Conservation (phyloP, 1,139 yeast genomes). For the Kodamaea alishanica region DNA sequence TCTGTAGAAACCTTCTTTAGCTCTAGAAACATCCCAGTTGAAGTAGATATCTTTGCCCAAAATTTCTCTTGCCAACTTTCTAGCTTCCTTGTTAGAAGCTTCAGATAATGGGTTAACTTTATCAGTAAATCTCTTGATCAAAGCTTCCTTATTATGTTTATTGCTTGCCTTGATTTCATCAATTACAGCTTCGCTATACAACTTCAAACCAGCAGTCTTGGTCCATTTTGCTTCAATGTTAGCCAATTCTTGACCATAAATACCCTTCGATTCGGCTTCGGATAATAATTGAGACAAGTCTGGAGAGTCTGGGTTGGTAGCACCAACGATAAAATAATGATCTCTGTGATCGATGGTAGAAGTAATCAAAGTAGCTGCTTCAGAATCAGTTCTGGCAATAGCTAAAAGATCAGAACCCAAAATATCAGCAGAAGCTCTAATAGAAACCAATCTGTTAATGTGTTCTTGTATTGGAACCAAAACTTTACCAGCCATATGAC, state of each 20-base stretch:
- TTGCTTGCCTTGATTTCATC: slow-evolving; percentile 70
- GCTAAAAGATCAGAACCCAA: slow-evolving; percentile 81
- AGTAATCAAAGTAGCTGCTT: slow-evolving; percentile 92
- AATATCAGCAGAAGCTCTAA: slow-evolving; percentile 93
- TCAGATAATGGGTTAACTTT: slow-evolving; percentile 73
- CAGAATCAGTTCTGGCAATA: slow-evolving; percentile 96
- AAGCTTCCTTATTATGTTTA: slow-evolving; percentile 59
- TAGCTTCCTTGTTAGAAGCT: slow-evolving; percentile 78
- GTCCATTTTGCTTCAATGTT: slow-evolving; percentile 82
- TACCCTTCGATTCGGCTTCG: slow-evolving; percentile 75
- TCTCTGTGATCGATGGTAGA: slow-evolving; percentile 94
- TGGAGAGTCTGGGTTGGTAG: slow-evolving; percentile 77
- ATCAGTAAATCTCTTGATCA: slow-evolving; percentile 63
- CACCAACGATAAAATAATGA: slow-evolving; percentile 87
- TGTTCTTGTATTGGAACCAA: slow-evolving; percentile 97
- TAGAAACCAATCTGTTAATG: slow-evolving; percentile 87
- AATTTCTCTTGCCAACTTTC: slow-evolving; percentile 68
- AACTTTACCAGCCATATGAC: slow-evolving; percentile 98
- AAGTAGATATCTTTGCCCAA: slow-evolving; percentile 84
- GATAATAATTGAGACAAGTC: slow-evolving; percentile 77
- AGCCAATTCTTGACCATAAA: slow-evolving; percentile 66
- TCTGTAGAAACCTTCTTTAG: slow-evolving; percentile 96
- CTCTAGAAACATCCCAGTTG: slow-evolving; percentile 96
- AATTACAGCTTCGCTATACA: slow-evolving; percentile 88
- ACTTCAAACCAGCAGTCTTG: slow-evolving; percentile 76